Evolutionary conservation across 805 yeast species (phyloP).

Genomic region (Kodamaea restingae): DNA sequence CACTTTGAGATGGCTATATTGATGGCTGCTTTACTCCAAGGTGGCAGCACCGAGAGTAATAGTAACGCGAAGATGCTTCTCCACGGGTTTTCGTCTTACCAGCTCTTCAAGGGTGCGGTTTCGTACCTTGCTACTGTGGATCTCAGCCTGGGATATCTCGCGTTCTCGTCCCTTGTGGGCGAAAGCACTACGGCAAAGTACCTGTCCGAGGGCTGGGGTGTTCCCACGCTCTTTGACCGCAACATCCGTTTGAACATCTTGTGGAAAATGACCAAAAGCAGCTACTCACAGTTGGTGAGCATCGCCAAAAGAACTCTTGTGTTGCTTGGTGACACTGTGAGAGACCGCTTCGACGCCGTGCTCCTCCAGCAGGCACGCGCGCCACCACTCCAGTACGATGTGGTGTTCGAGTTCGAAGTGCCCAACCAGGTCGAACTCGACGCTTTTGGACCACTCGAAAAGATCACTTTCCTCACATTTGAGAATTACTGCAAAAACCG

Average conservation of each 20-base stretch:
- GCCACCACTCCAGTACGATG: conserved; percentile 62
- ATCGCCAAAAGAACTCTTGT: conserved; percentile 66
- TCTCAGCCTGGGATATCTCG: conserved; percentile 59
- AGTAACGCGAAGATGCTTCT: conserved; percentile 62
- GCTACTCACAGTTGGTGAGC: conserved; percentile 57
- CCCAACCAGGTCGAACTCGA: conserved; percentile 37
- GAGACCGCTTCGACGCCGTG: conserved; percentile 76
- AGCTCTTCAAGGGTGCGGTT: conserved; percentile 84
- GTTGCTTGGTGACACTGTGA: conserved; percentile 71
- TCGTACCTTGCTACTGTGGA: conserved; percentile 80
- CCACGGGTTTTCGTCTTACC: conserved; percentile 90
- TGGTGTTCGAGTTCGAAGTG: conserved; percentile 50
- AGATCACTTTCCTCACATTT: conserved; percentile 64
- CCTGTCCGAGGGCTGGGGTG: conserved; percentile 55
- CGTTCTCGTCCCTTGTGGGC: conserved; percentile 57
- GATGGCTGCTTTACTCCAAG: conserved; percentile 76
- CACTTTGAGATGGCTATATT: conserved; percentile 82
- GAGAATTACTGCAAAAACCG: conserved; percentile 64
- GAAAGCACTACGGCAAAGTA: conserved; percentile 42
- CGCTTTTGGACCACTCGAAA: conserved; percentile 64
- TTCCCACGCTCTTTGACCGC: conserved; percentile 75
- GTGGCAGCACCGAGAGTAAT: conserved; percentile 75
- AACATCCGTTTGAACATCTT: conserved; percentile 72
- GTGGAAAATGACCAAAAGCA: conserved; percentile 72
- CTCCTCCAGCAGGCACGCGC: conserved; percentile 59